Base-by-base conservation (phyloP, 1,139 yeast species). In the Lodderomyces oxycetoniae region DNA sequence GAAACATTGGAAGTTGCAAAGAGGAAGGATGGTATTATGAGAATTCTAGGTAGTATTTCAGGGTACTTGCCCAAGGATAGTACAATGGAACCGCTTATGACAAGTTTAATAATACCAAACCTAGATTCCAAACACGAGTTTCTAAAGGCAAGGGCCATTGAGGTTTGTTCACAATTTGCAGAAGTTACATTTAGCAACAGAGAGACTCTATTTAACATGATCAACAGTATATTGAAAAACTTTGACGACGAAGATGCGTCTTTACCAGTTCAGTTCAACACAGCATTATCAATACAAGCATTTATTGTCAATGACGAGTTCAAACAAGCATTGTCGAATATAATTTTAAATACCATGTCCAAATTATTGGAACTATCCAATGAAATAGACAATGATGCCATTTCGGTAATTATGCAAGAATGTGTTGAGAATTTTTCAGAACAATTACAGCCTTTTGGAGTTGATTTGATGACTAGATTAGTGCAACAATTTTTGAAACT, bases 391-490 rank as follows among this genome's bases (percentile, higher is more conserved):
- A 80, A 83, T 42, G 98, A 91, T 54, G 77, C 91, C 2, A 73
- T 91, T 25, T 77, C 95, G 12, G 85, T 83, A 24, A 96, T 91
- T 11, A 87, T 91, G 84, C 97, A 91, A 62, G 96, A 89, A 49
- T 82, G 94, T 55, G 97, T 91, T 16, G 96, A 89, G 50, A 78
- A 75, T 38, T 91, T 83, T 56, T 73, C 95, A 3, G 86, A 80
- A 46, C 95, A 89, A 57, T 67, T 91, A 45, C 93, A 89, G 46
- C 97, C 98, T 20, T 91, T 89, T 59, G 96, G 97, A 6, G 79
- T 84, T 28, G 93, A 86, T 45, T 68, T 91, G 48, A 87, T 89
- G 74, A 71, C 70, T 26, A 88, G 83, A 49, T 64, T 91, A 47
- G 79, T 82, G 19, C 83, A 80, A 41, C 96, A 89, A 55, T 81